phyloP scores from a whole-genome alignment of 2,329 filamentous ascomycete species.

The Aspergillus ochraceus region DNA sequence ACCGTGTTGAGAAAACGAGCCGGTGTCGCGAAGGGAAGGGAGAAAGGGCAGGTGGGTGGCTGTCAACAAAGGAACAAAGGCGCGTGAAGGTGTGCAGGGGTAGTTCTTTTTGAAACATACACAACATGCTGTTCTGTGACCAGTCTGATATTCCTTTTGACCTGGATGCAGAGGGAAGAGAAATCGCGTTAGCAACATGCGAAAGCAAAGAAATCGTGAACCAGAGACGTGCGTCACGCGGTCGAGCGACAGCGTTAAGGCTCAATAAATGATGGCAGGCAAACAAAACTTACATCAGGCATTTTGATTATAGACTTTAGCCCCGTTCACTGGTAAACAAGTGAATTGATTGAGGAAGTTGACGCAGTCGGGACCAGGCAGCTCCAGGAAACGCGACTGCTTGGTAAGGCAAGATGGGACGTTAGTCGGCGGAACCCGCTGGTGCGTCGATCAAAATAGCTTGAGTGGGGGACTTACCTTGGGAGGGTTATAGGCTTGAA shows the following conservation, averaged over 20 bases:
- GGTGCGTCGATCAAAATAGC: neutral
- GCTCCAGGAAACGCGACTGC: neutral
- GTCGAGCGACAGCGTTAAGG: slow-evolving; percentile 4
- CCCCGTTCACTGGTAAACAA: slow-evolving; percentile 1
- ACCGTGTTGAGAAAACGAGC: neutral
- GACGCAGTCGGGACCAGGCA: neutral
- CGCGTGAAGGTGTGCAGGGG: neutral
- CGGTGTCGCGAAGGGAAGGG: neutral
- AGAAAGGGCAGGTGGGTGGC: neutral
- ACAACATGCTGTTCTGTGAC: slow-evolving; percentile 87
- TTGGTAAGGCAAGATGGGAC: neutral
- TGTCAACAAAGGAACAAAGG: neutral
- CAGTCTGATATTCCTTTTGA: slow-evolving; percentile 87
- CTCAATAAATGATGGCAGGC: neutral
- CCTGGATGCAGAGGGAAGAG: slow-evolving; percentile 41
- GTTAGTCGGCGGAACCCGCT: neutral
- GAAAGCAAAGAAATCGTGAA: slow-evolving; percentile 9
- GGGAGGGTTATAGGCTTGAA: neutral
- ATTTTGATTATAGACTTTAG: slow-evolving; percentile 22
- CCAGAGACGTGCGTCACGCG: slow-evolving; percentile 4
- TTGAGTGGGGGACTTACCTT: neutral
- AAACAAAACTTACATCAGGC: slow-evolving; percentile 35
- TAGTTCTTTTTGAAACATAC: slow-evolving; percentile 56
- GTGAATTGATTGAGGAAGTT: slow-evolving; percentile 3
- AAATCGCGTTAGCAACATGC: slow-evolving; percentile 23